Evolutionary conservation across 148 eudicot genomes (phyloP).

Genomic region (Persicaria tinctoria): DNA sequence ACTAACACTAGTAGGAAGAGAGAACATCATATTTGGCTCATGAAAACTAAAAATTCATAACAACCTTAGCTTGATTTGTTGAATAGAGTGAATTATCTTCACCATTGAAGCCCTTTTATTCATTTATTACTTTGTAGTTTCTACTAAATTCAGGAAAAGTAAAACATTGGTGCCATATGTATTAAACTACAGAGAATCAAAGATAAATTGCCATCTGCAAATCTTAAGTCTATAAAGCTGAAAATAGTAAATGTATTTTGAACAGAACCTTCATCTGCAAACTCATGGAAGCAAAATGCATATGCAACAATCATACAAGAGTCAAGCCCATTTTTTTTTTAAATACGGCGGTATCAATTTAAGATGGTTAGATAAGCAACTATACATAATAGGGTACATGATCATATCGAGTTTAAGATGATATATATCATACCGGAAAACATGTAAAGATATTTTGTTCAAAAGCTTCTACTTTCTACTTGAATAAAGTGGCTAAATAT

Average conservation of each 20-base stretch:
- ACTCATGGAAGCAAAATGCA: too few species aligned
- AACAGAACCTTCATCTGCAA: constrained; percentile 49
- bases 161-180: not conserved
- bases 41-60: not conserved
- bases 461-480: too few species aligned
- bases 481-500: too few species aligned
- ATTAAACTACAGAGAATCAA: not conserved
- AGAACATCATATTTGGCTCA: not conserved
- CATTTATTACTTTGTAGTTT: not conserved
- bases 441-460: too few species aligned
- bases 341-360: too few species aligned
- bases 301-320: too few species aligned
- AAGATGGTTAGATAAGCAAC: too few species aligned
- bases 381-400: too few species aligned
- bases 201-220: not conserved
- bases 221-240: not conserved
- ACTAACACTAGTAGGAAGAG: not conserved
- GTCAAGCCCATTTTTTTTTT: too few species aligned
- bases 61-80: not conserved
- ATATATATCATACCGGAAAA: too few species aligned
- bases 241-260: not conserved
- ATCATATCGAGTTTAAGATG: too few species aligned
- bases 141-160: not conserved
- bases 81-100: not conserved
- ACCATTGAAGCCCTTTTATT: not conserved